Conservation (phyloP, 1,284 basidiomycete species). For the Schizophyllum commune region DNA sequence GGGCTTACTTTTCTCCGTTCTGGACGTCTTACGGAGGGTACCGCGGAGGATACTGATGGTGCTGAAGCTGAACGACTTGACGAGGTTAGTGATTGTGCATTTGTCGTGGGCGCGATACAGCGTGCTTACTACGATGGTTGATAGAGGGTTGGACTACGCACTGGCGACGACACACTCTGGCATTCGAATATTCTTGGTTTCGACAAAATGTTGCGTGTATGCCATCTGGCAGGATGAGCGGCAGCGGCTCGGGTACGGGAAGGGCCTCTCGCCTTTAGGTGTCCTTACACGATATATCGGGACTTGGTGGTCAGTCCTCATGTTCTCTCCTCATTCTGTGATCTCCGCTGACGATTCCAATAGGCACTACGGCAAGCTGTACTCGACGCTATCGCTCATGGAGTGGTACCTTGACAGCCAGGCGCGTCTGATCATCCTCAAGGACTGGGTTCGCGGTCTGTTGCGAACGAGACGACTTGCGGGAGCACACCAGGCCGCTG, state of each 20-base stretch:
- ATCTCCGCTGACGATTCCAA: constrained; percentile 6
- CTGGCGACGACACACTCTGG: constrained; percentile 70
- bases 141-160: constrained; percentile 63
- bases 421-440: constrained; percentile 50
- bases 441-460: constrained; percentile 64
- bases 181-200: constrained; percentile 85
- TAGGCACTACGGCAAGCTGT: constrained; percentile 53
- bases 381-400: constrained; percentile 40
- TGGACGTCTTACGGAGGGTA: constrained; percentile 77
- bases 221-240: constrained; percentile 83
- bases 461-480: constrained; percentile 40
- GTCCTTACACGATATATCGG: constrained; percentile 48
- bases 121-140: constrained; percentile 1
- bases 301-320: constrained; percentile 54
- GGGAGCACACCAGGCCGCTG: constrained; percentile 63
- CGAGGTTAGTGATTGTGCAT: constrained; percentile 38
- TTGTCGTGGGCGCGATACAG: background rate
- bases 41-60: constrained; percentile 86
- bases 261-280: constrained; percentile 43
- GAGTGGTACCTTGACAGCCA: constrained; percentile 65
- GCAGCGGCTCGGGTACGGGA: constrained; percentile 41
- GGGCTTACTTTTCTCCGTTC: constrained; percentile 75
- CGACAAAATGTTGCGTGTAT: constrained; percentile 82
- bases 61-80: constrained; percentile 78
- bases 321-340: constrained; percentile 7